phyloP scores from a whole-genome alignment of 2,329 filamentous ascomycete species.

The Exophiala spinifera region DNA sequence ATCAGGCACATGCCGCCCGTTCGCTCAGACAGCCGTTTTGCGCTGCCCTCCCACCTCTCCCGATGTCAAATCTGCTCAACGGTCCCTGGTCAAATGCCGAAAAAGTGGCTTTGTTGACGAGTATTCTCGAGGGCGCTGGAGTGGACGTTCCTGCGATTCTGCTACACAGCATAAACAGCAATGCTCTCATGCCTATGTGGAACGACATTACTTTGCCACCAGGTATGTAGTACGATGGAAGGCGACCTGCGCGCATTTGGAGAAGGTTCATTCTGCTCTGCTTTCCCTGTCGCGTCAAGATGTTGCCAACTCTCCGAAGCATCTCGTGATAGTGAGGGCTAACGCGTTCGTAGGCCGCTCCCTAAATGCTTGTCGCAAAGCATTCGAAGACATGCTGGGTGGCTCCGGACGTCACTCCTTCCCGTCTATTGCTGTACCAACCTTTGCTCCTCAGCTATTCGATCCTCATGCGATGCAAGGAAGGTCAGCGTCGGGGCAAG shows the following conservation, averaged over 20 bases:
- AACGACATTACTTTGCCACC: slow-evolving; percentile 27
- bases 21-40: slow-evolving; percentile 11
- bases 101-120: slow-evolving; percentile 29
- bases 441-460: slow-evolving; percentile 10
- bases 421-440: slow-evolving; percentile 3
- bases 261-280: not conserved
- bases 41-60: slow-evolving; percentile 13
- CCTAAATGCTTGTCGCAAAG: slow-evolving; percentile 22
- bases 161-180: slow-evolving; percentile 20
- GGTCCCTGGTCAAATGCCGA: slow-evolving; percentile 23
- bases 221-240: slow-evolving; percentile 20
- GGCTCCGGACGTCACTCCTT: slow-evolving; percentile 9
- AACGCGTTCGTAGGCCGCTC: slow-evolving; percentile 24
- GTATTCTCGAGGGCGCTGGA: slow-evolving; percentile 25
- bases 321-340: slow-evolving; percentile 4
- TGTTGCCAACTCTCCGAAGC: not conserved
- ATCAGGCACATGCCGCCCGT: slow-evolving; percentile 25
- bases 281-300: not conserved
- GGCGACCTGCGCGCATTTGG: slow-evolving; percentile 2
- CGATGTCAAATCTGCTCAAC: slow-evolving; percentile 26
- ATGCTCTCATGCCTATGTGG: slow-evolving; percentile 25
- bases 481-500: slow-evolving; percentile 18
- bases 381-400: slow-evolving; percentile 18
- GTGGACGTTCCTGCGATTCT: slow-evolving; percentile 26
- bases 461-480: slow-evolving; percentile 8